These are phyloP conservation scores for Alternaria gaisen DNA, from an alignment of 2,329 filamentous ascomycete species.

Conservation along the genomic window DNA sequence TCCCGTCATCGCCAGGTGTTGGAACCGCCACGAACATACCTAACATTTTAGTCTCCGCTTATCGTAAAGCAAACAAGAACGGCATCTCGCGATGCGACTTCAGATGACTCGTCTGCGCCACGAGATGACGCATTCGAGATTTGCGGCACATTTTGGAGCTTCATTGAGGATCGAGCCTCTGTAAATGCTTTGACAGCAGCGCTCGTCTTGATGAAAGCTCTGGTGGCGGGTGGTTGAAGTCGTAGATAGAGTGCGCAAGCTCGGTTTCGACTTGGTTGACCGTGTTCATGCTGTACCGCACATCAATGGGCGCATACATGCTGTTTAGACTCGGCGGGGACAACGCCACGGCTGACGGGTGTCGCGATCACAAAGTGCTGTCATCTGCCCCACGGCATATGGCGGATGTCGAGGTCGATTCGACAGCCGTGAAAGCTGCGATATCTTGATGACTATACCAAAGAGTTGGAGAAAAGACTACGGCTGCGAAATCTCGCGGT, in stretches of 20 bases:
- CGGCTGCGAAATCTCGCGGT: not conserved
- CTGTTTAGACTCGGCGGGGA: not conserved
- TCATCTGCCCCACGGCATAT: not conserved
- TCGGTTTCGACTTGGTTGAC: not conserved
- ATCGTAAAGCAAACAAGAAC: not conserved
- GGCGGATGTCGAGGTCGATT: conserved; percentile 29
- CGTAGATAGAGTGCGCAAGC: not conserved
- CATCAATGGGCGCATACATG: not conserved
- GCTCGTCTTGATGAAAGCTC: not conserved
- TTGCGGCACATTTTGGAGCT: not conserved
- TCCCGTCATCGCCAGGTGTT: not conserved
- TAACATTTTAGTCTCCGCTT: not conserved
- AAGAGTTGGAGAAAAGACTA: conserved; percentile 22
- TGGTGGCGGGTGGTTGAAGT: not conserved
- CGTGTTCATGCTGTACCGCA: not conserved
- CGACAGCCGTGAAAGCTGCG: conserved; percentile 25
- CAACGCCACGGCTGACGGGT: not conserved
- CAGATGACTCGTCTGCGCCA: not conserved
- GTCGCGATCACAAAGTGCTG: not conserved
- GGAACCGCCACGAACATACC: not conserved
- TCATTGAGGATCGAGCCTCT: not conserved
- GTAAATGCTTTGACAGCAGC: not conserved
- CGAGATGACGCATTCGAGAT: not conserved
- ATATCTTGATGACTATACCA: conserved; percentile 29
- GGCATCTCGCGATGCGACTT: not conserved